Base-by-base conservation (phyloP, 257 asterid species). In the Fraxinus excelsior region DNA sequence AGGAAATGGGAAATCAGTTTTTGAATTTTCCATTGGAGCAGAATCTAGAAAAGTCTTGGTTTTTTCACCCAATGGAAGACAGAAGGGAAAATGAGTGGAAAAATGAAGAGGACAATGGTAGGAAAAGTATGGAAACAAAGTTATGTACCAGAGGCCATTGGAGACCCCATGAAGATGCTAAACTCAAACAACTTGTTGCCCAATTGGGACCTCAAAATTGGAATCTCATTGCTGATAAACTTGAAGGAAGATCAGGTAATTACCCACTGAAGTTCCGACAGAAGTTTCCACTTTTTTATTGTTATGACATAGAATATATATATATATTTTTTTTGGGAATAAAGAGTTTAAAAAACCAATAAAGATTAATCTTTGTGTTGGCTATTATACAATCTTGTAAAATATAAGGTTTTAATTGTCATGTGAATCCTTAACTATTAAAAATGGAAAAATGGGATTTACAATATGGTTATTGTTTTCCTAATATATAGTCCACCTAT, bases 201-300 rank as follows among this genome's bases (percentile, higher is more conserved):
- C 78, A 76, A 42, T 49, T 73, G 18, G 88, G 88, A 21, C 88
- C 88, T 7, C 86, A 79, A 5, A 82, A 79, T 66, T 84, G 88
- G 88, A 84, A 84, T 70, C 80, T 81, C 28, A 84, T 82, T 82
- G 88, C 86, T 31, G 80, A 81, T 18, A 82, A 82, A 46, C 83
- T 84, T 40, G 71, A 66, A 31, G 88, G 88, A 56, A 81, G 86
- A 84, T 81, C 88, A 82, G 88, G 88, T 84, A 62, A 68, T 5
- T 40, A 40, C 49, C 12, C 3, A 40, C 49, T 9, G 49, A 40
- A 10, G 0, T 40, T 40, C 14, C 49, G 4, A 42, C 49, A 9
- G 49, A 42, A 10, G 0, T 42, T 42, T 0, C 49, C 1, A 42
- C 49, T 42, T 42, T 35, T 42, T 42, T 40, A 42, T 2, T 42